Evolutionary conservation across 495 filamentous ascomycete species (phyloP).

Genomic region (Tuber brumale): DNA sequence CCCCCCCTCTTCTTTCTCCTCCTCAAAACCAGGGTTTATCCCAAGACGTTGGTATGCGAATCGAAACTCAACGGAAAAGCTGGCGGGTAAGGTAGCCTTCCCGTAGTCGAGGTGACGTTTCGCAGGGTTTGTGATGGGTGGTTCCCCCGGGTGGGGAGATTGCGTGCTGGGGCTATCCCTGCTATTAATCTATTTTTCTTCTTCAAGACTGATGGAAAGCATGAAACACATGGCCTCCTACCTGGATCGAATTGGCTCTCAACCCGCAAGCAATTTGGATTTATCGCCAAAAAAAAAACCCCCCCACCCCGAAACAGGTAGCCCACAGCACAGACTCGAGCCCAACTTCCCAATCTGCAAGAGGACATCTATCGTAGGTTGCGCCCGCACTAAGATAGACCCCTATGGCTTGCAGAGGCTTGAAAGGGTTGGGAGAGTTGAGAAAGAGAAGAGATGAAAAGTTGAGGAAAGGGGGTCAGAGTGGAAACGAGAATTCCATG

Average conservation of each 20-base stretch:
- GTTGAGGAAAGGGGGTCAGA: background rate
- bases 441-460: background rate
- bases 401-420: background rate
- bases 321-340: background rate
- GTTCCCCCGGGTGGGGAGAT: background rate
- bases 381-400: background rate
- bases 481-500: background rate
- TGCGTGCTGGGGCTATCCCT: conserved; percentile 1
- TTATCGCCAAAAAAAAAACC: background rate
- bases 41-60: background rate
- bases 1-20: conserved; percentile 1
- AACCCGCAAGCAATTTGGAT: background rate
- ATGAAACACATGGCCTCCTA: background rate
- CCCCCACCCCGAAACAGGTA: background rate
- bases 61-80: background rate
- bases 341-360: conserved; percentile 1
- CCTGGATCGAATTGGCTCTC: background rate
- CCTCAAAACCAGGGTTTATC: background rate
- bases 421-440: background rate
- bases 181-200: background rate
- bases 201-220: background rate
- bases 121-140: conserved; percentile 1
- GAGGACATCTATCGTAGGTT: conserved; percentile 3
- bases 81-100: background rate
- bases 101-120: background rate